Conservation (phyloP, 139 green algal species). For the Spirogloea muscicola region DNA sequence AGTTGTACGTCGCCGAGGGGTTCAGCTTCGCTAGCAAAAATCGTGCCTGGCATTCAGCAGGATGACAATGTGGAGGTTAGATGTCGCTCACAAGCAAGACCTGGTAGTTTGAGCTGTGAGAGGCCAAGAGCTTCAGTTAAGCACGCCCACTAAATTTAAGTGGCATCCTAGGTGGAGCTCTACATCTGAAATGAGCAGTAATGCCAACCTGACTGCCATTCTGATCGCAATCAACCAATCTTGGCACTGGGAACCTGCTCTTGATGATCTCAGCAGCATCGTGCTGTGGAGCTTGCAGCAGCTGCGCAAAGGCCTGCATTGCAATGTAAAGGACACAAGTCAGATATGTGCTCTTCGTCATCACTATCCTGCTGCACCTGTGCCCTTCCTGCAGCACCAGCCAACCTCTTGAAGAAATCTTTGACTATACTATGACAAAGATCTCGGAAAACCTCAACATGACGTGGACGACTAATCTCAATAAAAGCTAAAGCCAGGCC, state of each 20-base stretch:
- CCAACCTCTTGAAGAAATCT: too few relatives aligned
- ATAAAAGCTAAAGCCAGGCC: too few relatives aligned
- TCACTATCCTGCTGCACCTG: too few relatives aligned
- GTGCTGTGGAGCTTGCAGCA: slow-evolving; percentile 41
- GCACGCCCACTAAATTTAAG: not conserved
- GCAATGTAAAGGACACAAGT: too few relatives aligned
- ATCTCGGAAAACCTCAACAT: too few relatives aligned
- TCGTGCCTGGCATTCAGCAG: slow-evolving; percentile 65
- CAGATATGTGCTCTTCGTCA: too few relatives aligned
- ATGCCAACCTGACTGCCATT: slow-evolving; percentile 75
- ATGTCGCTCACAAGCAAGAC: not conserved
- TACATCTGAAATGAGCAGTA: not conserved
- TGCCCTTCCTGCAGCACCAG: too few relatives aligned
- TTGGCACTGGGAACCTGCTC: slow-evolving; percentile 83
- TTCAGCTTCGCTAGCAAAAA: slow-evolving; percentile 97
- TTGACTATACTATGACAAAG: too few relatives aligned
- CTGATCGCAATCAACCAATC: slow-evolving; percentile 95
- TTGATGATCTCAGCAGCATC: slow-evolving; percentile 68
- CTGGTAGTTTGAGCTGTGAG: not conserved
- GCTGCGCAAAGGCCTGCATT: slow-evolving; percentile 37
- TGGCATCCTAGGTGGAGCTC: not conserved
- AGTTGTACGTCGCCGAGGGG: slow-evolving; percentile 86
- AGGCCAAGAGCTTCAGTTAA: not conserved
- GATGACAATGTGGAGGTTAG: not conserved
- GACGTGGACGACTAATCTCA: too few relatives aligned